Evolutionary conservation across 1,284 basidiomycete species (phyloP).

Genomic region (Leccinum pachyderme): DNA sequence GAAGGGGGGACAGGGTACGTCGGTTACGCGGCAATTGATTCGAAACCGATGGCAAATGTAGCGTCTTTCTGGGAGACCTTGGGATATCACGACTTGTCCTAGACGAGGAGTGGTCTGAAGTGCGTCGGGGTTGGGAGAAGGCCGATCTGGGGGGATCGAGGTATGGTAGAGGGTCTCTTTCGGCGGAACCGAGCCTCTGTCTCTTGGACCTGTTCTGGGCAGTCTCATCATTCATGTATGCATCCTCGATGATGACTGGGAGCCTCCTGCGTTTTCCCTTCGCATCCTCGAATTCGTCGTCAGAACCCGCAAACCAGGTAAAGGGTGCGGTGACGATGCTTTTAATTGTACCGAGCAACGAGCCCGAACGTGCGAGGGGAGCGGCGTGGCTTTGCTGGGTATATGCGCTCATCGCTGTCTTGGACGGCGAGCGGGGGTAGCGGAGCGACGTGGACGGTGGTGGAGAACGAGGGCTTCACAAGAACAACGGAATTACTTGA

Average conservation of each 20-base stretch:
- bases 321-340: slow-evolving; percentile 64
- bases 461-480: slow-evolving; percentile 14
- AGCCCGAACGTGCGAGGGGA: slow-evolving; percentile 45
- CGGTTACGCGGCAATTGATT: slow-evolving; percentile 33
- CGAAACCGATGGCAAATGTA: slow-evolving; percentile 31
- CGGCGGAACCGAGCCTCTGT: slow-evolving; percentile 52
- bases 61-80: slow-evolving; percentile 28
- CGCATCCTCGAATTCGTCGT: slow-evolving; percentile 44
- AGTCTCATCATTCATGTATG: slow-evolving; percentile 29
- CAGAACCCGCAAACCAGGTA: slow-evolving; percentile 52
- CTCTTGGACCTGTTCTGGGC: slow-evolving; percentile 45
- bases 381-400: slow-evolving; percentile 26
- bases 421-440: slow-evolving; percentile 13
- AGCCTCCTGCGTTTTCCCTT: slow-evolving; percentile 52
- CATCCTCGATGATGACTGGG: slow-evolving; percentile 33
- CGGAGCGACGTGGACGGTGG: slow-evolving; percentile 11
- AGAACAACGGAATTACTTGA: not conserved
- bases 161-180: slow-evolving; percentile 39
- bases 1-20: slow-evolving; percentile 41
- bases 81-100: slow-evolving; percentile 14
- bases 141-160: slow-evolving; percentile 54
- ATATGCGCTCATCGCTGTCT: slow-evolving; percentile 33
- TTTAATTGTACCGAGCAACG: slow-evolving; percentile 58
- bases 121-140: slow-evolving; percentile 36
- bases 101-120: slow-evolving; percentile 5